Conservation (phyloP, 2,329 filamentous ascomycete genomes). For the Colletotrichum noveboracense region DNA sequence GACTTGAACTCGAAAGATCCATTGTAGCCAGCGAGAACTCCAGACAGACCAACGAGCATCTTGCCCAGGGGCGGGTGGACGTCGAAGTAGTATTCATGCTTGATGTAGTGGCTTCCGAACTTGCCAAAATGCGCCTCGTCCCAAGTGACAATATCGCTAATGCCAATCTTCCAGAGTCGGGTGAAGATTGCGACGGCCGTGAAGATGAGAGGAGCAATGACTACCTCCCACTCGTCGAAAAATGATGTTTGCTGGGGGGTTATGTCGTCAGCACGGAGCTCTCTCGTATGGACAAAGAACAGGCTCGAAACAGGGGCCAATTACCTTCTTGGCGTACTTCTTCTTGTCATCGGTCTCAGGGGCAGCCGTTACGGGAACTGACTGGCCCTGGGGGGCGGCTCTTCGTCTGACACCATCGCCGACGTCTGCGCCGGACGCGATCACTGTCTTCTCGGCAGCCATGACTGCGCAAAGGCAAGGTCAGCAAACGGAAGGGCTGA, state of each 20-base stretch:
- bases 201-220: conserved; percentile 67
- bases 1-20: conserved; percentile 99
- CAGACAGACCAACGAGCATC: conserved; percentile 96
- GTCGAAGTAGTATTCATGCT: conserved; percentile 96
- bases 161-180: conserved; percentile 71
- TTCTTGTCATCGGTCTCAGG: conserved; percentile 64
- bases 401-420: conserved; percentile 63
- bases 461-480: conserved; percentile 38
- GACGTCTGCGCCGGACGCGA: conserved; percentile 66
- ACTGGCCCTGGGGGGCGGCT: conserved; percentile 51
- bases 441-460: conserved; percentile 59
- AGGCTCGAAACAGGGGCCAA: conserved; percentile 9
- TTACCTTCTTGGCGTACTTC: conserved; percentile 62
- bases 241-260: conserved; percentile 55
- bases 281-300: not conserved
- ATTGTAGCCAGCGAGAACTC: conserved; percentile 97
- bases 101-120: conserved; percentile 98
- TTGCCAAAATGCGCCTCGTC: conserved; percentile 84
- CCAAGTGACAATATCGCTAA: conserved; percentile 71
- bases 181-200: conserved; percentile 69
- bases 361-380: conserved; percentile 37
- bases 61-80: conserved; percentile 96
- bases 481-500: conserved; percentile 8
- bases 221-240: conserved; percentile 66
- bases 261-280: conserved; percentile 25